phyloP scores from a whole-genome alignment of 2,329 filamentous ascomycete genomes.

The Diaporthe longicolla region DNA sequence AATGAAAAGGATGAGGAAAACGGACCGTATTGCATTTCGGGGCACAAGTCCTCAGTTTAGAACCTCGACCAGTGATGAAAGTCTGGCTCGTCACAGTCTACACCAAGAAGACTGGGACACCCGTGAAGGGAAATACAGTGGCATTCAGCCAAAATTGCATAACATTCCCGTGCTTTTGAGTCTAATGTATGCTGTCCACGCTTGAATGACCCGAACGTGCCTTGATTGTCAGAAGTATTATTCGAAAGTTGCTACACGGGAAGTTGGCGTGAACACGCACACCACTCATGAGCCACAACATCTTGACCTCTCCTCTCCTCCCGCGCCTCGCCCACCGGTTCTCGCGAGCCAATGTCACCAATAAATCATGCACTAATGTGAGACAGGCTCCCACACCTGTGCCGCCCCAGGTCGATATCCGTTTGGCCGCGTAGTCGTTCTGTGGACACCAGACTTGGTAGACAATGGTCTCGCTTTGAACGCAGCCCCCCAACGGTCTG shows the following conservation, averaged over 20 bases:
- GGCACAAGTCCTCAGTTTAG: slow-evolving; percentile 13
- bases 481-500: background rate
- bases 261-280: background rate
- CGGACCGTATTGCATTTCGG: background rate
- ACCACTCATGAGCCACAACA: too few relatives aligned
- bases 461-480: background rate
- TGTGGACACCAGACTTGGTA: background rate
- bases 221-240: background rate
- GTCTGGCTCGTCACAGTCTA: slow-evolving; percentile 10
- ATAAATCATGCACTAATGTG: background rate
- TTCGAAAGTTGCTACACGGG: background rate
- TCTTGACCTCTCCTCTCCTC: background rate
- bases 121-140: background rate
- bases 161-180: too few relatives aligned
- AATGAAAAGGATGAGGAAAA: slow-evolving; percentile 17
- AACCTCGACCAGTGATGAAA: background rate
- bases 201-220: background rate
- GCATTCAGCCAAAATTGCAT: background rate
- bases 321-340: background rate
- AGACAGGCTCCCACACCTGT: background rate
- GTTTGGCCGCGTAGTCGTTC: background rate
- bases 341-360: too few relatives aligned
- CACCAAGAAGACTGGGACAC: slow-evolving; percentile 9
- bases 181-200: background rate
- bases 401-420: background rate